phyloP scores from a whole-genome alignment of 306 rosid species.

The Malus sylvestris region DNA sequence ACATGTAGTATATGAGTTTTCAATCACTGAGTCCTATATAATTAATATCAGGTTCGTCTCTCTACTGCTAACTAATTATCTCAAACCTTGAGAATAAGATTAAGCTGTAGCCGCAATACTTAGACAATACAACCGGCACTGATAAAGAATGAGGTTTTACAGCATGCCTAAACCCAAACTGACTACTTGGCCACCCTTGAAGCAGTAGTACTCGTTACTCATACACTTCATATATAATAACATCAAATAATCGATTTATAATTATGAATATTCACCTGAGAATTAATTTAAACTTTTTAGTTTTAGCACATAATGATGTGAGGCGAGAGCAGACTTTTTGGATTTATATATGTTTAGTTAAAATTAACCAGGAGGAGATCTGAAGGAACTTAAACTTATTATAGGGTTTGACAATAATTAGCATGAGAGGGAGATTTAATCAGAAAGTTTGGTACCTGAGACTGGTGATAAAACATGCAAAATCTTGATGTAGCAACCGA shows the following conservation, averaged over 20 bases:
- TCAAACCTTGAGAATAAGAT: too few relatives aligned
- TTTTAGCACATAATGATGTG: constrained; percentile 8
- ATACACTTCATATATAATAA: background rate
- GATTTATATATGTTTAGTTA: constrained; percentile 10
- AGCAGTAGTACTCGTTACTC: background rate
- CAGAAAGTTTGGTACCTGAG: constrained; percentile 91
- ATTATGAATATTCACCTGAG: background rate
- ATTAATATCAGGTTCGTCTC: too few relatives aligned
- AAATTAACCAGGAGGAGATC: constrained; percentile 31
- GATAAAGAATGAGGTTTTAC: too few relatives aligned
- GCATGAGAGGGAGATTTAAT: constrained; percentile 86
- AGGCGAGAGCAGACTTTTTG: constrained; percentile 7
- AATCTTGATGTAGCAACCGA: constrained; percentile 77
- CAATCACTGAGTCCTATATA: too few relatives aligned
- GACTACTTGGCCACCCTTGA: too few relatives aligned
- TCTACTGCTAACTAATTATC: too few relatives aligned
- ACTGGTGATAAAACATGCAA: constrained; percentile 32
- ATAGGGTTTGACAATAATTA: constrained; percentile 34
- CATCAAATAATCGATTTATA: too few relatives aligned
- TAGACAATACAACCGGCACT: too few relatives aligned
- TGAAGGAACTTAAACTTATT: constrained; percentile 45
- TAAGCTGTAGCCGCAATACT: too few relatives aligned
- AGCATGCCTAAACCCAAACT: too few relatives aligned
- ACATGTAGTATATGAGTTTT: background rate
- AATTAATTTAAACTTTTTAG: background rate